Evolutionary conservation across 345 rosid genomes (phyloP).

Genomic region (Hibiscus mutabilis): DNA sequence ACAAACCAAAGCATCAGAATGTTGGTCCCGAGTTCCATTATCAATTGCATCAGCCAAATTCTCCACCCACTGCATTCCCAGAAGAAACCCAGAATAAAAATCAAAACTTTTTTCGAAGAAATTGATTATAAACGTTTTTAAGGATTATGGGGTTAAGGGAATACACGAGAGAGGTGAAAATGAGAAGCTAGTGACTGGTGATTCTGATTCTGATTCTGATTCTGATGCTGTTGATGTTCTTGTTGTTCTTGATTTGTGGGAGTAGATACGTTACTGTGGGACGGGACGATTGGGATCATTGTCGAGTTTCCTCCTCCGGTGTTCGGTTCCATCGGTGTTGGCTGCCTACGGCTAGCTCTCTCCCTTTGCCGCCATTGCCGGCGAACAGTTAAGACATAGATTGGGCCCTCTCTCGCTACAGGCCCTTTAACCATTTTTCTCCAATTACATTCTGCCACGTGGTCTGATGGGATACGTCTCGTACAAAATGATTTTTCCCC

Average conservation of each 20-base stretch:
- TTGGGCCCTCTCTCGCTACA: neutral
- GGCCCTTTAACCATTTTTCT: neutral
- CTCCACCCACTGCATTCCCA: slow-evolving; percentile 53
- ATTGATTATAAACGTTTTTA: neutral
- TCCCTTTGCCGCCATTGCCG: neutral
- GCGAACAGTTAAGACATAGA: neutral
- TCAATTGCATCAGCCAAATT: slow-evolving; percentile 59
- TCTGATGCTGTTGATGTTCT: slow-evolving; percentile 29
- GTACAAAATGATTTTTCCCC: slow-evolving; percentile 5
- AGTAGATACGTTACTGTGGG: slow-evolving; percentile 41
- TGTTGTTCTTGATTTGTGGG: slow-evolving; percentile 46
- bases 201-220: slow-evolving; percentile 42
- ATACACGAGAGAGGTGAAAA: slow-evolving; percentile 67
- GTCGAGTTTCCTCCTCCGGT: slow-evolving; percentile 43
- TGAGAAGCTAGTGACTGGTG: slow-evolving; percentile 92
- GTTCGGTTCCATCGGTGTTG: slow-evolving; percentile 36
- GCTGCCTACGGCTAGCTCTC: neutral
- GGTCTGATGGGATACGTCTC: slow-evolving; percentile 76
- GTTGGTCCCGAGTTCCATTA: slow-evolving; percentile 71
- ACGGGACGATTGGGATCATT: slow-evolving; percentile 40
- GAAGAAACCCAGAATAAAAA: neutral
- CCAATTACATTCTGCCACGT: slow-evolving; percentile 18
- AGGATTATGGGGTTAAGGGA: neutral
- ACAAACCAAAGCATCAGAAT: slow-evolving; percentile 69
- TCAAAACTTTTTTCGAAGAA: neutral